Base-by-base conservation (phyloP, 2,329 filamentous ascomycete genomes). In the Scleromitrula shiraiana region DNA sequence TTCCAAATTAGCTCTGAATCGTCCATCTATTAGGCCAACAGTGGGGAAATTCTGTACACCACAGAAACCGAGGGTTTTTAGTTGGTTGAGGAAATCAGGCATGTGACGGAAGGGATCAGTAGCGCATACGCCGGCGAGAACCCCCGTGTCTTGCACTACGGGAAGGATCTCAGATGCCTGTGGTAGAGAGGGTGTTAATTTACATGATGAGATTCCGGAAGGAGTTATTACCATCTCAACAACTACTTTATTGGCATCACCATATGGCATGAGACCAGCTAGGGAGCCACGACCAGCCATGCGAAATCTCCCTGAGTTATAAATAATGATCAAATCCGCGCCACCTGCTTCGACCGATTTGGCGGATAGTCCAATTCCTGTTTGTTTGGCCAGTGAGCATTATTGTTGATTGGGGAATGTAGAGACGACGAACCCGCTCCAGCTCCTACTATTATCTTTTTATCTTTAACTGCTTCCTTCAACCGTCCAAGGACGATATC, bases 31-130 rank as follows among this genome's bases (percentile, higher is more conserved):
- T 19, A 87, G 67, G 0, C 83, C 83, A 2, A 86, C 82, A 0
- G 83, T 86, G 1, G 83, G 83, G 60, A 87, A 87, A 57, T 87
- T 87, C 62, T 87, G 83, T 12, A 86, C 73, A 2, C 83, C 83
- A 2, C 76, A 75, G 54, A 87, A 85, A 0, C 83, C 83, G 14
- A 83, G 64, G 1, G 72, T 71, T 46, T 75, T 73, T 29, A 87
- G 67, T 59, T 85, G 73, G 15, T 63, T 60, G 14, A 86, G 68
- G 57, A 87, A 85, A 5, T 64, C 59, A 2, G 72, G 65, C 62
- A 85, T 84, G 49, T 74, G 69, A 24, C 78, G 72, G 65, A 85
- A 85, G 0, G 82, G 83, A 52, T 87, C 83, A 0, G 81, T 84
- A 10, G 75, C 82, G 59, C 83, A 87, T 17, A 87, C 79, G 1